Conservation (phyloP, 2,329 filamentous ascomycete genomes). For the Aspergillus amoenus region DNA sequence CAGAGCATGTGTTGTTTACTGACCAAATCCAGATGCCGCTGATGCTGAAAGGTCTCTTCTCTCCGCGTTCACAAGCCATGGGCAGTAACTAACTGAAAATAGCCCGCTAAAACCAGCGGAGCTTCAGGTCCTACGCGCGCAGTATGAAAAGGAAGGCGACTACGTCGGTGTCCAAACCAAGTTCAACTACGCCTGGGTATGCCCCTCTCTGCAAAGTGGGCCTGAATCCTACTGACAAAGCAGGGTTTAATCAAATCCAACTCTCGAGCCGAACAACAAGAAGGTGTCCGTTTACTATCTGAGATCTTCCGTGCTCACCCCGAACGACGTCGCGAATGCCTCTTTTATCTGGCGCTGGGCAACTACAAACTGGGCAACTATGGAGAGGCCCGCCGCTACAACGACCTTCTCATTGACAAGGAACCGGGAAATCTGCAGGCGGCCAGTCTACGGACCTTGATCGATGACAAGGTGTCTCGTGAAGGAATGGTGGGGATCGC, state of each 20-base stretch:
- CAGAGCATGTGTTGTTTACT: slow-evolving; percentile 5
- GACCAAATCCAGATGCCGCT: slow-evolving; percentile 71
- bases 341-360: slow-evolving; percentile 95
- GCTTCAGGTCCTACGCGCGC: slow-evolving; percentile 84
- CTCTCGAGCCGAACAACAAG: slow-evolving; percentile 80
- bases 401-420: slow-evolving; percentile 85
- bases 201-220: slow-evolving; percentile 19
- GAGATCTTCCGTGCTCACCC: slow-evolving; percentile 95
- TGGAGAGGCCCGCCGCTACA: slow-evolving; percentile 89
- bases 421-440: slow-evolving; percentile 92
- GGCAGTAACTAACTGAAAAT: slow-evolving; percentile 16
- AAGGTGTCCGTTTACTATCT: slow-evolving; percentile 87
- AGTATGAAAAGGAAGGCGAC: slow-evolving; percentile 97
- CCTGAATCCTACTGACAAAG: background rate
- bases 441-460: slow-evolving; percentile 77
- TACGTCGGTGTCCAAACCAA: slow-evolving; percentile 97
- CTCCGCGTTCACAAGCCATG: background rate
- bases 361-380: slow-evolving; percentile 99
- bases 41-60: slow-evolving; percentile 81
- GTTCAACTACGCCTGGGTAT: slow-evolving; percentile 99
- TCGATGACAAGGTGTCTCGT: slow-evolving; percentile 94
- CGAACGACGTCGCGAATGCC: slow-evolving; percentile 92
- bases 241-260: slow-evolving; percentile 95
- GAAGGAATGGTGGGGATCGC: slow-evolving; percentile 93
- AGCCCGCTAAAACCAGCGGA: slow-evolving; percentile 89